Evolutionary conservation across 495 filamentous ascomycete species (phyloP).

Genomic region (Penicillium canescens): DNA sequence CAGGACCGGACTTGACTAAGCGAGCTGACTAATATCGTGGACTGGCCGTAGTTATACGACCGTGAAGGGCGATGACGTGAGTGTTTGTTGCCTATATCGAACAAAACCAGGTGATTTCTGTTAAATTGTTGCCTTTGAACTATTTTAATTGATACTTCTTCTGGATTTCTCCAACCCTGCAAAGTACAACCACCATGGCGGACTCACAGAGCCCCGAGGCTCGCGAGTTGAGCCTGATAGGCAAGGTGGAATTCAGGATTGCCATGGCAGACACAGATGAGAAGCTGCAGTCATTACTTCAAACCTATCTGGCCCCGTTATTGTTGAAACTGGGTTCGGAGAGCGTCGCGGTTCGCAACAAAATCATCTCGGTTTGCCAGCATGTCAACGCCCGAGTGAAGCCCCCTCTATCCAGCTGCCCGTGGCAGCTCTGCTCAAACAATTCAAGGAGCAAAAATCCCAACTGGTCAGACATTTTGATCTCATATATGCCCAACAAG

Average conservation of each 20-base stretch:
- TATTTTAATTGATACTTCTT: conserved; percentile 1
- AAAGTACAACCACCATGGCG: conserved; percentile 31
- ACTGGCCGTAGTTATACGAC: background rate
- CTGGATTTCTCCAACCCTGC: background rate
- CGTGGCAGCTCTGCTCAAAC: conserved; percentile 77
- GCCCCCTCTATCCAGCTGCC: conserved; percentile 75
- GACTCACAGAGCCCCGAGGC: conserved; percentile 56
- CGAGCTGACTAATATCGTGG: too few species aligned
- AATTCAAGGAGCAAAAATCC: conserved; percentile 78
- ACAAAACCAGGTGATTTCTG: background rate
- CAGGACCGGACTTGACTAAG: too few species aligned
- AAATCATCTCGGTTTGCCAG: conserved; percentile 73
- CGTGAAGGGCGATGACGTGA: conserved; percentile 21
- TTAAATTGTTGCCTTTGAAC: conserved; percentile 2
- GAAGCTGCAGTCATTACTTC: conserved; percentile 74
- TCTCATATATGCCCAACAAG: conserved; percentile 84
- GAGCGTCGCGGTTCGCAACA: conserved; percentile 77
- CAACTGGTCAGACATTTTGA: conserved; percentile 85
- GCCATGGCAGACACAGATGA: conserved; percentile 81
- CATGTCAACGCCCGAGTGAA: conserved; percentile 76
- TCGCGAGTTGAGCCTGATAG: conserved; percentile 80
- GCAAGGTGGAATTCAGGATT: conserved; percentile 88
- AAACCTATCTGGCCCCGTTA: conserved; percentile 76
- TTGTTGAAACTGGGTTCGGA: conserved; percentile 83
- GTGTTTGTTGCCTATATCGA: conserved; percentile 21